Evolutionary conservation across 116 monocot species (phyloP), one percentile per base, ranked within the genome.

Genomic region (Dioscorea cayenensis): DNA sequence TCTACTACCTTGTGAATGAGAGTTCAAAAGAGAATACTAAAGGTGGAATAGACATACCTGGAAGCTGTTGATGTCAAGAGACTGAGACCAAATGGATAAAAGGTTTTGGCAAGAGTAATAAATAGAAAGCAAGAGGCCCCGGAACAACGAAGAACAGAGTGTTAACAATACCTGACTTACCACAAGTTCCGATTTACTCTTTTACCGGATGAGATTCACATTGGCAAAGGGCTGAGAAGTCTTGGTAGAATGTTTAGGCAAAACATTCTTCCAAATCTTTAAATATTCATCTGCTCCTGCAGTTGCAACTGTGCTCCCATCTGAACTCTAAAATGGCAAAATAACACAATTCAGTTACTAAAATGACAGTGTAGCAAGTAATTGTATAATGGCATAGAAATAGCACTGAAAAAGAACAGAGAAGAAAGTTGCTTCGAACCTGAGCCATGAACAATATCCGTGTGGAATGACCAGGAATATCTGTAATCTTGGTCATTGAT

Each of bases 361-460:
- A 2, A 55, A 62, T 20, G 22, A 21, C 62, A 6, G 1, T 0
- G 59, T 16, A 16, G 21, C 6, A 0, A 0, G 21, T 22, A 62
- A 11, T 62, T 1, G 8, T 23, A 12, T 5, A 27, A 23, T 23
- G 12, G 23, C 23, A 21, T 5, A 62, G 22, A 27, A 23, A 11
- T 62, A 59, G 59, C 21, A 16, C 59, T 62, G 22, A 22, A 63
- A 16, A 21, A 14, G 22, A 28, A 38, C 23, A 11, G 62, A 62
- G 23, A 27, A 20, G 12, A 22, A 22, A 20, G 20, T 20, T 62
- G 71, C 37, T 20, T 19, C n/a, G 2, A 3, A 74, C 74, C 75
- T 67, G 75, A 16, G 75, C 29, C 59, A 75, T 70, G 64, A 65
- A 70, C 17, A 79, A 58, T 14, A 75, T 74, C 48, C 79, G 17